Base-by-base conservation (phyloP, 202 grass and related monocot genomes). In the Schoenoplectus triqueter region DNA sequence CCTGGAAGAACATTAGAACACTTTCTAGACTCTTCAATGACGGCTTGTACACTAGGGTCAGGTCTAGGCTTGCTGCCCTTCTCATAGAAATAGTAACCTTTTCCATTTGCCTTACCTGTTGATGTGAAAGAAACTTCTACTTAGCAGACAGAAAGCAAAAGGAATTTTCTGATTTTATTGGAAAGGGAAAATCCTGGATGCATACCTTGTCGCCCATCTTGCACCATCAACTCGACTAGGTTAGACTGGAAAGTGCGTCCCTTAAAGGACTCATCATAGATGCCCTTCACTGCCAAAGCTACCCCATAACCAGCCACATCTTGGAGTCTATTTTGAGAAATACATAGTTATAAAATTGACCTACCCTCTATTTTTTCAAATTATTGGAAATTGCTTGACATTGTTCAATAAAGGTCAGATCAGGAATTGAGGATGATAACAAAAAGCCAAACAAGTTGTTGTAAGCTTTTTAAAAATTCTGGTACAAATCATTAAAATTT, bases 271-370 rank as follows among this genome's bases (percentile, higher is more conserved):
- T 81, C 7, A 65, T 69, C 66, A 71, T 90, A 99, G 50, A 99
- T 99, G 75, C 73, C 84, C 85, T 85, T 96, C 51, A 99, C 97
- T 79, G 97, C 97, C 88, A 99, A 70, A 60, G 90, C 90, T 76
- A 99, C 97, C 84, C 97, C 97, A 91, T 99, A 99, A 86, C 97
- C 97, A 90, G 97, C 97, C 48, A 99, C 59, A 89, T 99, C 96
- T 90, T 92, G 90, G 17, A 99, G 90, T 89, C 96, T 99, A 77
- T 7, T 82, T 82, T 64, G n/a, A 52, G 48, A 71, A 84, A 59
- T n/a, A 15, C 40, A 52, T 44, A 44, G 55, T 79, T 61, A 62
- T 79, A 61, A 10, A 10, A 79, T 4, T 79, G 40, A 79, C 31
- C 31, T 61, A 2, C 13, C 40, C 22, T 59, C 14, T 61, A 44